phyloP scores from a whole-genome alignment of 225 moss, liverwort and hornwort species.

The Antitrichia curtipendula region DNA sequence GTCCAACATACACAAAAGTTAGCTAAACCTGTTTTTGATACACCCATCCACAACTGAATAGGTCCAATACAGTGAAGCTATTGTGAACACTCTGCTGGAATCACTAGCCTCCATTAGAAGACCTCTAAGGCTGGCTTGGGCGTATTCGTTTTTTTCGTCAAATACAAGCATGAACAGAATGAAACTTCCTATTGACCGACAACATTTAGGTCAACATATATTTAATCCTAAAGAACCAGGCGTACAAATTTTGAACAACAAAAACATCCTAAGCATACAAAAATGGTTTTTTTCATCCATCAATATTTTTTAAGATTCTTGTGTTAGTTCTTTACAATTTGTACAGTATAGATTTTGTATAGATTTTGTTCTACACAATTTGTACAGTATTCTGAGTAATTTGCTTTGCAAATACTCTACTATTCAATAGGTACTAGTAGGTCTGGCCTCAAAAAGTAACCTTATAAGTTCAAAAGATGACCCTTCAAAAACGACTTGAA shows the following conservation, averaged over 20 bases:
- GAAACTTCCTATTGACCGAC: background rate
- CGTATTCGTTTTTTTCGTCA: background rate
- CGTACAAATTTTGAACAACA: background rate
- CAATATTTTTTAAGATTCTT: background rate
- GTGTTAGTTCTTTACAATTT: background rate
- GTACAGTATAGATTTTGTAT: background rate
- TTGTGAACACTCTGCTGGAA: background rate
- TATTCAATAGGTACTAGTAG: background rate
- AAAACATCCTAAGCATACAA: background rate
- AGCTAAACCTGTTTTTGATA: background rate
- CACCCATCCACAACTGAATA: conserved; percentile 18
- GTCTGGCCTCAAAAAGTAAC: background rate
- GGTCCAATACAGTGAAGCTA: background rate
- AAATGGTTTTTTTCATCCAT: background rate
- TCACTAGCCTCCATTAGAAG: background rate
- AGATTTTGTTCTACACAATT: background rate
- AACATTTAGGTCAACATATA: background rate
- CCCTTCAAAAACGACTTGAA: background rate
- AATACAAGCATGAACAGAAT: background rate
- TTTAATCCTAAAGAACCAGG: background rate
- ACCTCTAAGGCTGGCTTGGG: background rate
- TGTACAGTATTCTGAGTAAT: background rate
- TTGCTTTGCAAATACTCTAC: background rate
- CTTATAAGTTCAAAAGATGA: background rate
- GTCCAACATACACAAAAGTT: background rate